Conservation (phyloP, 2,329 filamentous ascomycete species). For the Sclerotinia sclerotiorum region DNA sequence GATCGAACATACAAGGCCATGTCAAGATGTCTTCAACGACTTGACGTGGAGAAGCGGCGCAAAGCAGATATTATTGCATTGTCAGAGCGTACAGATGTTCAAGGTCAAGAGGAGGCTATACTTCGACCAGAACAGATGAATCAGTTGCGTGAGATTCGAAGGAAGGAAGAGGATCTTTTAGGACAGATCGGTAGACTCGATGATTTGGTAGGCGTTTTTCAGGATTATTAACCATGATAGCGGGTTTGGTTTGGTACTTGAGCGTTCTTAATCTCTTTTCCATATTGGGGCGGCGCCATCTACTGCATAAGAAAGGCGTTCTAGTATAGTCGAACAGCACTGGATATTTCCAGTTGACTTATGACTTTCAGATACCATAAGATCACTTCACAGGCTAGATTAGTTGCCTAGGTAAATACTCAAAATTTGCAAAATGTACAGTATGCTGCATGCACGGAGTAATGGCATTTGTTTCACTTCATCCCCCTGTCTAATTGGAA, state of each 20-base stretch:
- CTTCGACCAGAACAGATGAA: conserved; percentile 73
- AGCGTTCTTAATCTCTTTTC: conserved; percentile 24
- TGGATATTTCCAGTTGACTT: conserved; percentile 8
- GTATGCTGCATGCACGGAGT: background rate
- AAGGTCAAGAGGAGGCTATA: conserved; percentile 72
- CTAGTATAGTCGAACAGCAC: conserved; percentile 18
- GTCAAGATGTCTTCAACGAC: conserved; percentile 77
- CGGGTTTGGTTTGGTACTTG: conserved; percentile 20
- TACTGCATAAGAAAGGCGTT: conserved; percentile 28
- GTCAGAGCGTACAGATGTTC: conserved; percentile 81
- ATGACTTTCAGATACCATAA: conserved; percentile 22
- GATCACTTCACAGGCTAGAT: conserved; percentile 9
- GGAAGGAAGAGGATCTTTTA: conserved; percentile 70
- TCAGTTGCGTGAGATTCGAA: conserved; percentile 57
- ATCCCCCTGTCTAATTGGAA: background rate
- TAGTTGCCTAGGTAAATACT: background rate
- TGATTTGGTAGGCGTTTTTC: conserved; percentile 77
- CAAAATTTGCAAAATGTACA: background rate
- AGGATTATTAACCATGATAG: conserved; percentile 62
- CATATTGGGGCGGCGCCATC: conserved; percentile 31
- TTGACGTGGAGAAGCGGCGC: conserved; percentile 71
- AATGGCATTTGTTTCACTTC: background rate
- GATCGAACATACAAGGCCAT: conserved; percentile 88
- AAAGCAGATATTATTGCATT: conserved; percentile 74
- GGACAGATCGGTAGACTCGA: conserved; percentile 80